Conservation (phyloP, 306 rosid species). For the Dryas drummondii region DNA sequence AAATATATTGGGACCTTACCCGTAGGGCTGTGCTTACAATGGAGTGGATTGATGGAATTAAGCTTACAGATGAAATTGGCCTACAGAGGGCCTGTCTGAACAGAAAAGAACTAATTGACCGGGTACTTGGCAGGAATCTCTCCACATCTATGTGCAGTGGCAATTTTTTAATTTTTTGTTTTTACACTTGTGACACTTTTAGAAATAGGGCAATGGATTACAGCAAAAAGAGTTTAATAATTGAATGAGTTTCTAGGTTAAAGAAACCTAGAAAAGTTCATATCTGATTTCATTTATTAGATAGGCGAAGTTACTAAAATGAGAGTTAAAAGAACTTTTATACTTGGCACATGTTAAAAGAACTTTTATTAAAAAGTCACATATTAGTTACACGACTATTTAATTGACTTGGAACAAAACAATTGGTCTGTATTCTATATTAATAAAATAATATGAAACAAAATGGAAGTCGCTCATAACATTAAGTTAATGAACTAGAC, state of each 20-base stretch:
- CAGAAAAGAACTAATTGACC: conserved; percentile 83
- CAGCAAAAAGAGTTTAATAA: not conserved
- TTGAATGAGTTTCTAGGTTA: not conserved
- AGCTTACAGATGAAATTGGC: conserved; percentile 79
- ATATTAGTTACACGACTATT: not conserved
- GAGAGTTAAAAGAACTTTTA: not conserved
- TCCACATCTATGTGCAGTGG: conserved; percentile 25
- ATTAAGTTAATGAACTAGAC: not conserved
- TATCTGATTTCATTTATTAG: not conserved
- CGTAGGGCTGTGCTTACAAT: conserved; percentile 77
- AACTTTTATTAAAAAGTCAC: not conserved
- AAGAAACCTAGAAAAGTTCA: not conserved
- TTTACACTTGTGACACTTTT: not conserved
- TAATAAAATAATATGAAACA: conserved; percentile 2
- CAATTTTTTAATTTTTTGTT: conserved; percentile 10
- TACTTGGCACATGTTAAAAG: not conserved
- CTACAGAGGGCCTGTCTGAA: conserved; percentile 66
- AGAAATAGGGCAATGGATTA: not conserved
- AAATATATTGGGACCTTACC: conserved; percentile 85
- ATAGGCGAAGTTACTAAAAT: not conserved
- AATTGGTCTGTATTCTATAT: not conserved
- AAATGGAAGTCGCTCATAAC: not conserved
- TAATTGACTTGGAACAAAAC: not conserved
- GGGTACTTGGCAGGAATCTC: conserved; percentile 44
- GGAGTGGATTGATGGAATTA: conserved; percentile 98